Conservation (phyloP, 225 moss, liverwort and hornwort species). For the Physcomitrium patens region DNA sequence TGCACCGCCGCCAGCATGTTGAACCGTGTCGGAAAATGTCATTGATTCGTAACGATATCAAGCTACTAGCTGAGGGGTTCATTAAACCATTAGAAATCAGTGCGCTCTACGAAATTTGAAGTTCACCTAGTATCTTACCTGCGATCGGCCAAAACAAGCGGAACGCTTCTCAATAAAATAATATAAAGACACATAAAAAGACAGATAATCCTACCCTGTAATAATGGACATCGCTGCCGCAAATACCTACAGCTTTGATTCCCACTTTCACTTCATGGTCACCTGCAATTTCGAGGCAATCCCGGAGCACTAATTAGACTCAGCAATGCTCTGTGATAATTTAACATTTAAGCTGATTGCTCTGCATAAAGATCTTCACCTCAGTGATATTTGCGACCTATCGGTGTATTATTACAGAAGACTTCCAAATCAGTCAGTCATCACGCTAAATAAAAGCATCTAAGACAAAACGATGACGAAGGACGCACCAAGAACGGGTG, state of each 20-base stretch:
- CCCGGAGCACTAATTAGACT: not conserved
- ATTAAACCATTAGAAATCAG: not conserved
- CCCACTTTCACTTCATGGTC: conserved; percentile 64
- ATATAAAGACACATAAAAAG: conserved; percentile 1
- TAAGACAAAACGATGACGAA: conserved; percentile 2
- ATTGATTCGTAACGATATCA: conserved; percentile 1
- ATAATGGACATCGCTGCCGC: conserved; percentile 96
- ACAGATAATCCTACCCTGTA: conserved; percentile 49
- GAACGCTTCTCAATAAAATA: too few species aligned
- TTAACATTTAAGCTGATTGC: not conserved
- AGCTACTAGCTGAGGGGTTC: not conserved
- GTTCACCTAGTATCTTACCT: not conserved
- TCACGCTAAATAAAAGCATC: not conserved
- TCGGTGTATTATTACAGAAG: not conserved
- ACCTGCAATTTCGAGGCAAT: conserved; percentile 38
- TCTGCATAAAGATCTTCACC: not conserved
- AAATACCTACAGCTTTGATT: conserved; percentile 97
- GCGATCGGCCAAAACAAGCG: not conserved
- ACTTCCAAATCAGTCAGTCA: not conserved
- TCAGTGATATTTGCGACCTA: not conserved
- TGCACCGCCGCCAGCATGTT: conserved; percentile 33
- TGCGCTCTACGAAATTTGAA: not conserved
- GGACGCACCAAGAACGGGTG: conserved; percentile 55
- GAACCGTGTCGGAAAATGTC: not conserved
- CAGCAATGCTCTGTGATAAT: not conserved